Base-by-base conservation (phyloP, 306 rosid species). In the Dalbergia cultrata region DNA sequence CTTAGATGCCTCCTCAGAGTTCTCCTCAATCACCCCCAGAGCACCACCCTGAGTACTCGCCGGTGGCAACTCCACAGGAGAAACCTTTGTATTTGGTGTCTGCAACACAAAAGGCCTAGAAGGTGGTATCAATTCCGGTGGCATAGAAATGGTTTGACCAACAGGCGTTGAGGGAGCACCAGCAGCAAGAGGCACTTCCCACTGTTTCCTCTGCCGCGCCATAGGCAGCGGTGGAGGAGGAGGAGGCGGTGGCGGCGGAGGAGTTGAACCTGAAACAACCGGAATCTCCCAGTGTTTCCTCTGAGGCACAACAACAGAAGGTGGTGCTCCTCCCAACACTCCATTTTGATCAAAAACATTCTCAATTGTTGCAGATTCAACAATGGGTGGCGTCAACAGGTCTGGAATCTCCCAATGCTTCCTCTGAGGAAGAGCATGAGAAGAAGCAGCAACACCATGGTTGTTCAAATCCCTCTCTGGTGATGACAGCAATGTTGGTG, bases 1-100 rank as follows among this genome's bases (percentile, higher is more conserved):
- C 35, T 95, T 95, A 3, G 87, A 86, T 21, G 71, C 64, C 59
- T 89, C 97, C 47, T 87, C 94, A 5, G 90, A 85, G 47, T 53
- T 80, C 73, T 88, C 97, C 67, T 82, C 96, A 21, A 72, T 57
- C 5, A 73, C 77, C 69, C 85, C 94, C 78, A 65, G 34, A 19
- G 31, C 31, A 37, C 41, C 41, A 7, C 63, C 72, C 58, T 56
- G 80, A 53, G 86, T 79, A 81, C 67, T 74, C 1, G 84, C 72
- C 1, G 86, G 86, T 22, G 92, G 92, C 87, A 93, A 74, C 80
- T 90, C 92, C 68, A 86, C 87, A 6, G 98, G 92, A 37, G 99
- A 91, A 81, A 83, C 79, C 81, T 58, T 69, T 1, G 85, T 74
- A 11, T 78, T 79, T 19, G 81, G 80, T 16, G 69, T 86, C 78